Evolutionary conservation across 805 yeast genomes (phyloP).

Genomic region (Lachancea lanzarotensis): DNA sequence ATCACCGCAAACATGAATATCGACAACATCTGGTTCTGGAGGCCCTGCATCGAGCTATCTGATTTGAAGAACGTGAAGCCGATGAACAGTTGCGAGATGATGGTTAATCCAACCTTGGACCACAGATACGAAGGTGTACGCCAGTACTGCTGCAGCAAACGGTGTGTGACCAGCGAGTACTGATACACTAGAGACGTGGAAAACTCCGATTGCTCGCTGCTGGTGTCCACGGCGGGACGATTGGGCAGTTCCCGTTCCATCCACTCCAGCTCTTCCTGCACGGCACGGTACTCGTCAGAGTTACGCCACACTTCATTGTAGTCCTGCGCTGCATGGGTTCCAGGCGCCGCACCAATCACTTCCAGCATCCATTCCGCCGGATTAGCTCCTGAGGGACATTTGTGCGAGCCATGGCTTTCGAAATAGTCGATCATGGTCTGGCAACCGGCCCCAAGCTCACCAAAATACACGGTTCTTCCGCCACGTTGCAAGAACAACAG

Average conservation of each 20-base stretch:
- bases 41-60: constrained; percentile 52
- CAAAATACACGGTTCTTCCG: constrained; percentile 76
- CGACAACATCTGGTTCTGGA: constrained; percentile 79
- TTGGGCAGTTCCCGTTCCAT: constrained; percentile 57
- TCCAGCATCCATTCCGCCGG: constrained; percentile 94
- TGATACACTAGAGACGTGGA: constrained; percentile 41
- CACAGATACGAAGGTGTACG: constrained; percentile 58
- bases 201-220: constrained; percentile 35
- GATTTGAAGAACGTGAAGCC: constrained; percentile 75
- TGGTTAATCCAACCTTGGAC: constrained; percentile 50
- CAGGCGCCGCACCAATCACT: constrained; percentile 79
- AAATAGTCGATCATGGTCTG: constrained; percentile 55
- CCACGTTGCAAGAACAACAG: constrained; percentile 63
- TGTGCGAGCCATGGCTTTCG: constrained; percentile 56
- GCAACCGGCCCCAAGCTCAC: constrained; percentile 62
- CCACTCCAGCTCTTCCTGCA: constrained; percentile 50
- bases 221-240: constrained; percentile 31
- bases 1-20: constrained; percentile 60
- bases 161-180: constrained; percentile 39
- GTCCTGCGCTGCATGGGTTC: constrained; percentile 65
- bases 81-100: constrained; percentile 54
- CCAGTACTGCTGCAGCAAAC: constrained; percentile 62
- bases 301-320: constrained; percentile 72
- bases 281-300: constrained; percentile 54
- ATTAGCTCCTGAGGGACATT: constrained; percentile 63